Evolutionary conservation across 305 asterid species (phyloP), one percentile per base, ranked within the genome.

Genomic region (Rubia peregrina): DNA sequence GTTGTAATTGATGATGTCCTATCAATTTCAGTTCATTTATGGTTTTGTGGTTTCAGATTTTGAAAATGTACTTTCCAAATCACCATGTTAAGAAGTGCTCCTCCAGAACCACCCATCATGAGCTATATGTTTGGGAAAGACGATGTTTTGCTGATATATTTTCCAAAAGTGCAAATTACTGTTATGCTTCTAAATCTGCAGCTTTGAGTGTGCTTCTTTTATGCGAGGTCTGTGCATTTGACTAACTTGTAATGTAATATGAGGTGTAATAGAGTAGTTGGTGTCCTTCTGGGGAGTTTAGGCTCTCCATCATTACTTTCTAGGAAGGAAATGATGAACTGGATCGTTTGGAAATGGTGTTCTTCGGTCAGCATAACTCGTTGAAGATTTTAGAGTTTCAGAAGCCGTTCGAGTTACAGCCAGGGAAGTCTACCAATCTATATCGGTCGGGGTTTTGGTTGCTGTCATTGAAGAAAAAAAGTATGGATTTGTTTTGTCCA

Each of bases 121-220:
- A 97, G 98, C 46, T 92, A 90, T 80, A 92, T 92, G 98, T 90
- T 92, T 80, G 98, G 98, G 30, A 92, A 90, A 83, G 98, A 97
- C 36, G 95, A 90, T 71, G 90, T 81, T 92, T 92, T 83, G 98
- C 97, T 67, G 98, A 92, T 77, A 92, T 92, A 96, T 92, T 92
- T 85, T 92, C 98, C 56, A 90, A 92, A 83, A 92, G 98, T 81
- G 98, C 98, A 73, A 90, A 89, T 67, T 92, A 90, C 79, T 92
- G 97, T 85, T 86, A 73, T 79, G 68, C 97, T 6, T 67, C 77
- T 77, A 68, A 49, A 36, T 43, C 73, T 33, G 73, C 95, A 44
- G 13, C 68, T 41, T 79, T 81, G 40, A 96, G 97, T 3, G 98
- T 92, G 78, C 81, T 92, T 77, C 89, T 92, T 80, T 76, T 92